A percentile compares a stretch with the other conserved stretches of the same genome.
These are phyloP conservation scores for Geotrichum reessii DNA, from an alignment of 1,139 yeast genomes.

Conservation along the genomic window DNA sequence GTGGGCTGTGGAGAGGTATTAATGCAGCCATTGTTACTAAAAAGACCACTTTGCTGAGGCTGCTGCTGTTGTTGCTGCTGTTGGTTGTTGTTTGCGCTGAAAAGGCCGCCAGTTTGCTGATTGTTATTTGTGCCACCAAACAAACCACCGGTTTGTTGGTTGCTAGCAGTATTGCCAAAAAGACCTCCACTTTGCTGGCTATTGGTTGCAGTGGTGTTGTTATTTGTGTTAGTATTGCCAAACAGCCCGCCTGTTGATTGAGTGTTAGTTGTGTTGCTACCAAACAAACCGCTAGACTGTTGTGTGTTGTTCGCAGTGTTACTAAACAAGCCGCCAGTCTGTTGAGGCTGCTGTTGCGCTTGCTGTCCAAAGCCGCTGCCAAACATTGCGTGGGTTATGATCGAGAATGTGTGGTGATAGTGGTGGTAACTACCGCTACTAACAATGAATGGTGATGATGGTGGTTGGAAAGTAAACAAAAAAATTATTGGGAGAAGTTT, in stretches of 20 bases:
- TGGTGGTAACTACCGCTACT: neutral
- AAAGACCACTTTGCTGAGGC: conserved; percentile 8
- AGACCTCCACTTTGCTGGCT: neutral
- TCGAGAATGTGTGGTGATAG: neutral
- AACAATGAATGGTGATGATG: neutral
- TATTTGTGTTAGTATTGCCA: neutral
- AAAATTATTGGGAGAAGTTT: conserved; percentile 8
- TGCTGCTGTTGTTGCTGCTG: conserved; percentile 17
- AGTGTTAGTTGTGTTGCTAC: conserved; percentile 16
- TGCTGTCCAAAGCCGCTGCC: conserved; percentile 22
- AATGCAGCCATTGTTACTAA: neutral
- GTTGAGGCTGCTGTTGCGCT: neutral
- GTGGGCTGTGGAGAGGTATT: conserved; percentile 4
- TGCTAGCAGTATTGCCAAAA: conserved; percentile 8
- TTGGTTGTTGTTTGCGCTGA: conserved; percentile 5
- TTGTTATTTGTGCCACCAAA: conserved; percentile 30
- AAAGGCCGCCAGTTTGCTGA: neutral
- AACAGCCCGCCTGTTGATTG: neutral
- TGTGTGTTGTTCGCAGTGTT: conserved; percentile 25
- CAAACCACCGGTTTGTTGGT: conserved; percentile 18
- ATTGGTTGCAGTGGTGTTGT: neutral
- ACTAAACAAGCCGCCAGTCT: conserved; percentile 34
- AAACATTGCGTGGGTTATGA: conserved; percentile 20
- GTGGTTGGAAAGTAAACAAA: neutral
- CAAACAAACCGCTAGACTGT: conserved; percentile 29